Percentiles rank a stretch among this genome's conserved stretches.
Conservation (phyloP, 108 stramenopile genomes). For the Schizochytrium sp. region DNA sequence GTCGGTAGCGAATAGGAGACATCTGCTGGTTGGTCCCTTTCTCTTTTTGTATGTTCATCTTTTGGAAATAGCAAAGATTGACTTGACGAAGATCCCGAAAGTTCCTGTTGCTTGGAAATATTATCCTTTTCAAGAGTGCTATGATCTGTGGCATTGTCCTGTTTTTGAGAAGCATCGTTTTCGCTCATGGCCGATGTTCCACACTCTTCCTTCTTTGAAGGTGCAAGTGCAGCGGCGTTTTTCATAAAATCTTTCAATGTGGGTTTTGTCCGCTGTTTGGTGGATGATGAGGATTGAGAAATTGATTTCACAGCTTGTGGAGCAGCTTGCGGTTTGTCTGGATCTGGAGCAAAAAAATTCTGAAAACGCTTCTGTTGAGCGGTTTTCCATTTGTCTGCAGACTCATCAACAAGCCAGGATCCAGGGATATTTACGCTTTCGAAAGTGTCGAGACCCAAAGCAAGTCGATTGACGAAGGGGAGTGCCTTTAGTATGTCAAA, state of each 20-base stretch:
- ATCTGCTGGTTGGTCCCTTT: not conserved
- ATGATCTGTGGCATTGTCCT: not conserved
- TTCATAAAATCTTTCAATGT: not conserved
- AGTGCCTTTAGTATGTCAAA: constrained; percentile 4
- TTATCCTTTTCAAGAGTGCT: too few species aligned
- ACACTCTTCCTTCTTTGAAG: not conserved
- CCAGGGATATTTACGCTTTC: constrained; percentile 38
- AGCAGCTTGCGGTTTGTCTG: not conserved
- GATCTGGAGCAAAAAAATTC: not conserved
- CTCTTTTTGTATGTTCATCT: not conserved
- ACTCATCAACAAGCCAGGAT: constrained; percentile 3
- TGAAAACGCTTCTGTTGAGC: constrained; percentile 2
- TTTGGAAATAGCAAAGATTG: too few species aligned
- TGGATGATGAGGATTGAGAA: not conserved
- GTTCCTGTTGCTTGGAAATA: too few species aligned
- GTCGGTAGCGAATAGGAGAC: not conserved
- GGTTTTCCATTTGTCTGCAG: not conserved
- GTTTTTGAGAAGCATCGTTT: not conserved
- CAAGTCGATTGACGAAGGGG: constrained; percentile 17
- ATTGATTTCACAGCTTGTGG: not conserved
- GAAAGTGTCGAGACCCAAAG: constrained; percentile 20
- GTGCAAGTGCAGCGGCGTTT: not conserved
- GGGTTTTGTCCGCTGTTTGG: not conserved
- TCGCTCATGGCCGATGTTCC: not conserved
- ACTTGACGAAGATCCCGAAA: too few species aligned